These are phyloP conservation scores for Penicillium subrubescens DNA, from an alignment of 495 filamentous ascomycete genomes.

Conservation along the genomic window DNA sequence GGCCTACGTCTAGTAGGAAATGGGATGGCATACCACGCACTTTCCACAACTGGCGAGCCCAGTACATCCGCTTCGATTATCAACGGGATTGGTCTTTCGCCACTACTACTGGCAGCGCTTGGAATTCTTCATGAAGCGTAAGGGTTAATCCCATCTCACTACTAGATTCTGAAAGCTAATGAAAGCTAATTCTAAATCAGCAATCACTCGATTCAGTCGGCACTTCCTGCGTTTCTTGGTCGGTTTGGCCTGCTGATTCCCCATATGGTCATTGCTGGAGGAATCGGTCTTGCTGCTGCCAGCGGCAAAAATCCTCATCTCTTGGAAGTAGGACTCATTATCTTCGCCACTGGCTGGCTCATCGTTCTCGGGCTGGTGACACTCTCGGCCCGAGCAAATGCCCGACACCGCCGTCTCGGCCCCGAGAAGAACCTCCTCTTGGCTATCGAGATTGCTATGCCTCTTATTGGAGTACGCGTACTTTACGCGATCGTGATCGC, in stretches of 20 bases:
- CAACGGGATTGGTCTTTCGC: conserved; percentile 45
- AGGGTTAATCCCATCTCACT: conserved; percentile 6
- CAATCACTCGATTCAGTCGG: conserved; percentile 14
- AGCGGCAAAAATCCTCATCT: conserved; percentile 4
- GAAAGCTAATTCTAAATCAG: conserved; percentile 4
- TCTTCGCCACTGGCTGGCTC: conserved; percentile 15
- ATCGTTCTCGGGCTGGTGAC: conserved; percentile 1
- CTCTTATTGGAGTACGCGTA: conserved; percentile 18
- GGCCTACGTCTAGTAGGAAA: conserved; percentile 37
- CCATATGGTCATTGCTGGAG: conserved; percentile 12
- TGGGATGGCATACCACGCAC: conserved; percentile 31
- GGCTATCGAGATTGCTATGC: conserved; percentile 16
- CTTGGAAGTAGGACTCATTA: conserved; percentile 7
- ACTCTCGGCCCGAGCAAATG: conserved; percentile 4
- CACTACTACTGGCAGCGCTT: conserved; percentile 37
- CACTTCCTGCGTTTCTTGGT: not conserved
- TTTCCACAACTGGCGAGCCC: conserved; percentile 16
- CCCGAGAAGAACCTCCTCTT: conserved; percentile 21
- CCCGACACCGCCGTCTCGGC: not conserved
- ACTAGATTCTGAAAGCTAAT: not conserved
- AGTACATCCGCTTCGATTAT: conserved; percentile 33
- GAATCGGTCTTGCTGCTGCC: conserved; percentile 19
- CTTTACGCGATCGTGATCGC: conserved; percentile 18
- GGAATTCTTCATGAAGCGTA: conserved; percentile 47
- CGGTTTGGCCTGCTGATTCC: conserved; percentile 8